phyloP scores from a whole-genome alignment of 306 rosid species.

The Inga laurina region DNA sequence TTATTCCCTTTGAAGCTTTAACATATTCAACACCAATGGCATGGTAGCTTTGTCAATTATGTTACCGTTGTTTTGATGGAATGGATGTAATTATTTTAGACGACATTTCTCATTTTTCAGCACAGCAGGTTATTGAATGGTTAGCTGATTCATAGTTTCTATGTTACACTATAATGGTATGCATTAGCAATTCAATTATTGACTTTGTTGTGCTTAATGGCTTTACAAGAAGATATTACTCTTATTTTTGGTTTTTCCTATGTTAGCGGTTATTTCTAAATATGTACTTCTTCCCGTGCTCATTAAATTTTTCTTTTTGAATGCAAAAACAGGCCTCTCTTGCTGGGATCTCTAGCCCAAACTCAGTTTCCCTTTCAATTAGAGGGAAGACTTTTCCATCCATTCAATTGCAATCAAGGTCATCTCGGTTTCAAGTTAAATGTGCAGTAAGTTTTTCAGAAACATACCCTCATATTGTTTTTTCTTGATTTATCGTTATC shows the following conservation, averaged over 20 bases:
- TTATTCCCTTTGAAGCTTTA: too few species aligned
- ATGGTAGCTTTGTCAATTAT: too few species aligned
- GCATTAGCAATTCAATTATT: background rate
- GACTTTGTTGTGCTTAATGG: background rate
- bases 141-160: too few species aligned
- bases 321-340: slow-evolving; percentile 46
- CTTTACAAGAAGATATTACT: background rate
- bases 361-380: slow-evolving; percentile 54
- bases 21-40: too few species aligned
- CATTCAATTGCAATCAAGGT: slow-evolving; percentile 35
- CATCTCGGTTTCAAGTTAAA: slow-evolving; percentile 49
- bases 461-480: background rate
- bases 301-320: slow-evolving; percentile 30
- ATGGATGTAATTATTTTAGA: too few species aligned
- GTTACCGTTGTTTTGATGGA: too few species aligned
- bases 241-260: background rate
- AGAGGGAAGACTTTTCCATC: slow-evolving; percentile 49
- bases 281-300: background rate
- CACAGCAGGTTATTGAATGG: too few species aligned
- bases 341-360: slow-evolving; percentile 43
- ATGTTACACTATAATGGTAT: too few species aligned
- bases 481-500: background rate
- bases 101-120: too few species aligned
- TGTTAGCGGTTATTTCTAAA: background rate
- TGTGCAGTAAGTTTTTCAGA: slow-evolving; percentile 55